Evolutionary conservation across 169 alveolate genomes (phyloP).

Genomic region (Plasmodium gallinaceum): DNA sequence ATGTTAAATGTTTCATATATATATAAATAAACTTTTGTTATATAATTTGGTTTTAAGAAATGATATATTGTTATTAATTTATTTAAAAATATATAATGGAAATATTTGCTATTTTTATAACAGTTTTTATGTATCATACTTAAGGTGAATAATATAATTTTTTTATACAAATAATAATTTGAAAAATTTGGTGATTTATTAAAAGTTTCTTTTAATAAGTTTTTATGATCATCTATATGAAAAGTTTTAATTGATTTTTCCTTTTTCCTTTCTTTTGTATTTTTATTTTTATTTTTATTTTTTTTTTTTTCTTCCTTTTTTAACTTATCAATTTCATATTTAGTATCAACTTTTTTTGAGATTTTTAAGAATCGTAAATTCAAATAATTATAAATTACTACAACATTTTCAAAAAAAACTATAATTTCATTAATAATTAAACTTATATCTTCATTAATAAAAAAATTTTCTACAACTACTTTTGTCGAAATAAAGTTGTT

Average conservation of each 20-base stretch:
- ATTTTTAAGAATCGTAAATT: background rate
- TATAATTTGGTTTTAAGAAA: constrained; percentile 19
- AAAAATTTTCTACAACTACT: constrained; percentile 24
- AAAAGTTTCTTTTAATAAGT: constrained; percentile 24
- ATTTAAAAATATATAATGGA: constrained; percentile 59
- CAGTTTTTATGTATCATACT: constrained; percentile 48
- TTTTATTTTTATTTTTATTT: background rate
- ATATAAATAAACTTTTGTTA: constrained; percentile 35
- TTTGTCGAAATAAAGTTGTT: constrained; percentile 42
- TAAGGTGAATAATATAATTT: constrained; percentile 43
- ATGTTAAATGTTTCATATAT: constrained; percentile 51
- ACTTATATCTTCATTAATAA: constrained; percentile 54
- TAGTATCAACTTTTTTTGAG: background rate
- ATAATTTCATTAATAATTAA: constrained; percentile 51
- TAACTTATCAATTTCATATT: background rate
- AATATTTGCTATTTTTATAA: constrained; percentile 42
- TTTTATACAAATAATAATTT: constrained; percentile 35
- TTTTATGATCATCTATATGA: constrained; percentile 19
- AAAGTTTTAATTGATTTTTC: constrained; percentile 8
- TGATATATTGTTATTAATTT: constrained; percentile 65
- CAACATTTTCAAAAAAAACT: constrained; percentile 48
- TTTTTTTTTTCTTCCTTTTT: background rate
- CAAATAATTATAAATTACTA: constrained; percentile 29
- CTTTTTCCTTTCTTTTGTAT: background rate
- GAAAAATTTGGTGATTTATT: constrained; percentile 15